Base-by-base conservation (phyloP, 1,139 yeast species). In the Blastobotrys apis region DNA sequence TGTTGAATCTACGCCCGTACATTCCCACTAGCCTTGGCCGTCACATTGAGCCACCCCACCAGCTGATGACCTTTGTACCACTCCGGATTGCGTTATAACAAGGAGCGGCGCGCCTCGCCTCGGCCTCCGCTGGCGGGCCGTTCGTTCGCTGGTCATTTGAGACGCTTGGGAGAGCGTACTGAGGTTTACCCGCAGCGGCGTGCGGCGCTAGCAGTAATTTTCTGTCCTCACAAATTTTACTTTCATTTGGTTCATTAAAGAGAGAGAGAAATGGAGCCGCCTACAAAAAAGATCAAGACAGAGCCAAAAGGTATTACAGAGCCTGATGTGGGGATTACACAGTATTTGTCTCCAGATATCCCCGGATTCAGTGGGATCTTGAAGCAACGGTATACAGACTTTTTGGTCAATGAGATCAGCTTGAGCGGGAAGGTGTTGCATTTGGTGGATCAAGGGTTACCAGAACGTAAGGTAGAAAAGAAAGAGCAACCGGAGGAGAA, bases 331-430 rank as follows among this genome's bases (percentile, higher is more conserved):
- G 97, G 97, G 5, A 90, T 92, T 51, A 79, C 87, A 1, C 77
- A 78, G 46, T 88, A 71, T 57, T 67, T 87, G 32, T 78, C 80
- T 39, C 60, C 72, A 4, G 71, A 67, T 12, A 62, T 71, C 8
- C 67, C 74, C 2, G 95, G 96, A 2, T 87, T 92, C 53, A 64
- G 64, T 21, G 98, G 97, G 1, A 74, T 76, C 12, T 72, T 92
- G 54, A 92, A 92, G 63, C 94, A 85, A 58, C 73, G 96, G 51
- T 88, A 88, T 65, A 81, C 95, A n/a, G 98, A 92, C 63, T 94
- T 94, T 62, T 74, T 87, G 60, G 98, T 92, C 36, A 87, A 88
- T 62, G 98, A 94, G 64, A 82, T 92, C 49, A 83, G 74, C 49
- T 55, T 67, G 25, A 67, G 77, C 22, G 94, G 87, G 1, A 66